A percentile compares a stretch with the other conserved stretches of the same genome.
Conservation (phyloP, 1,139 yeast species). For the Geotrichum citri-aurantii region DNA sequence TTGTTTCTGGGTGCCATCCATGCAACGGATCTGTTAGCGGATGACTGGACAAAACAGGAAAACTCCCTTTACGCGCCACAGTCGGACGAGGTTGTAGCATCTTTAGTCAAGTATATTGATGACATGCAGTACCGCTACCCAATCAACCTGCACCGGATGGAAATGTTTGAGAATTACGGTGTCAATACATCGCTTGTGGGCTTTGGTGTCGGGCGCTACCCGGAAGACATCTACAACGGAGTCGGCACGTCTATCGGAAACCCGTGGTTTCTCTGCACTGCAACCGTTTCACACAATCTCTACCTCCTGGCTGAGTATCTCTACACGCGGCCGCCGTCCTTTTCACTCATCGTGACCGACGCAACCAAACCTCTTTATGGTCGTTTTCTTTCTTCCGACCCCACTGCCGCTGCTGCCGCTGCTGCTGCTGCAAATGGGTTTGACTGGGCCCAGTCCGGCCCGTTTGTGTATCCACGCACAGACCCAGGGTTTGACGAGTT, state of each 20-base stretch:
- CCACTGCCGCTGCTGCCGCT: no score
- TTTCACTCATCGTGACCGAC: constrained; percentile 31
- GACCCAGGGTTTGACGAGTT: constrained; percentile 22
- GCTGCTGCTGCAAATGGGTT: constrained; percentile 16
- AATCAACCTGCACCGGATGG: constrained; percentile 51
- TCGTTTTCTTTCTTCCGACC: constrained; percentile 17
- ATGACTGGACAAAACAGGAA: constrained; percentile 40
- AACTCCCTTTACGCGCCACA: constrained; percentile 31
- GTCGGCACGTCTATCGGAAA: constrained; percentile 72
- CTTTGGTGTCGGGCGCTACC: constrained; percentile 83
- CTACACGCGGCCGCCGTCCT: constrained; percentile 33
- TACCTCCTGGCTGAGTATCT: constrained; percentile 37
- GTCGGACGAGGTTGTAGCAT: constrained; percentile 30
- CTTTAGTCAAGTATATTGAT: constrained; percentile 35
- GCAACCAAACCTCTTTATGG: constrained; percentile 28
- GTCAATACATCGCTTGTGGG: constrained; percentile 38
- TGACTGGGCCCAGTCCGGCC: constrained; percentile 5
- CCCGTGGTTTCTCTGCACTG: constrained; percentile 92
- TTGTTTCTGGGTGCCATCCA: constrained; percentile 56
- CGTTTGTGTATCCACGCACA: constrained; percentile 8
- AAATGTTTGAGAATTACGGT: constrained; percentile 29
- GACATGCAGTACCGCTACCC: constrained; percentile 75
- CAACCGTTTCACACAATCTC: constrained; percentile 65
- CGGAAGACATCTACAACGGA: constrained; percentile 90
- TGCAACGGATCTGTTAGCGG: constrained; percentile 45